These are phyloP conservation scores for Ophiostoma triangulosporum DNA, from an alignment of 2,329 filamentous ascomycete genomes.

Conservation along the genomic window DNA sequence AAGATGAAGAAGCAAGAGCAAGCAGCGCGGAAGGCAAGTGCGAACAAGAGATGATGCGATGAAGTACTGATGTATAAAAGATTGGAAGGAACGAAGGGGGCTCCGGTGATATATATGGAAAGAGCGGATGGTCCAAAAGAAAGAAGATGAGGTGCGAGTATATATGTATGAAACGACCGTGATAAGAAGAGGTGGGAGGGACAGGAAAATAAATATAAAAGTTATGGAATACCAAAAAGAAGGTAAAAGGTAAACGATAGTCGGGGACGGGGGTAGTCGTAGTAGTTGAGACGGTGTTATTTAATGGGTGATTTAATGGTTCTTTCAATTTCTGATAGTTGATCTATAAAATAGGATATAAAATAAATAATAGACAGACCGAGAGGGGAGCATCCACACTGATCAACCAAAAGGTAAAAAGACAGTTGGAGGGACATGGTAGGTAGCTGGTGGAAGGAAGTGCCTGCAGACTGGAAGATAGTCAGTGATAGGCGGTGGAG, in stretches of 20 bases:
- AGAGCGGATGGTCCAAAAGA: background rate
- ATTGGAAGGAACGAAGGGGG: conserved; percentile 3
- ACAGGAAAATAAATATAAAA: background rate
- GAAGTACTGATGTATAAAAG: background rate
- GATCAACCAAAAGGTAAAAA: background rate
- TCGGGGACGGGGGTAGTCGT: background rate
- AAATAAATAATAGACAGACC: background rate
- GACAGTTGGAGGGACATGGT: background rate
- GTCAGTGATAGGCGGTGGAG: background rate
- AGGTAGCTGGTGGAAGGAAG: no score
- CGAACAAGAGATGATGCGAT: conserved; percentile 3
- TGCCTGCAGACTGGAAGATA: background rate
- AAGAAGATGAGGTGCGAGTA: conserved; percentile 7
- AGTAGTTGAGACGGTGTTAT: background rate
- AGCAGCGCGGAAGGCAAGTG: conserved; percentile 4
- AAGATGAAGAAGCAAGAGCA: conserved; percentile 3
- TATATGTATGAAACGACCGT: conserved; percentile 6
- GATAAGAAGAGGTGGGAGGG: conserved; percentile 2
- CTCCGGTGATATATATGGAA: conserved; percentile 1
- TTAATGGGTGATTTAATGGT: background rate
- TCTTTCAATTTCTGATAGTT: background rate
- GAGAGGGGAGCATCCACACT: background rate
- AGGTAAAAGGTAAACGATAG: background rate
- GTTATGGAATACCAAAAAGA: background rate
- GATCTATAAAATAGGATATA: background rate